Conservation (phyloP, 2,329 filamentous ascomycete species). For the Leptodontidium sp. region DNA sequence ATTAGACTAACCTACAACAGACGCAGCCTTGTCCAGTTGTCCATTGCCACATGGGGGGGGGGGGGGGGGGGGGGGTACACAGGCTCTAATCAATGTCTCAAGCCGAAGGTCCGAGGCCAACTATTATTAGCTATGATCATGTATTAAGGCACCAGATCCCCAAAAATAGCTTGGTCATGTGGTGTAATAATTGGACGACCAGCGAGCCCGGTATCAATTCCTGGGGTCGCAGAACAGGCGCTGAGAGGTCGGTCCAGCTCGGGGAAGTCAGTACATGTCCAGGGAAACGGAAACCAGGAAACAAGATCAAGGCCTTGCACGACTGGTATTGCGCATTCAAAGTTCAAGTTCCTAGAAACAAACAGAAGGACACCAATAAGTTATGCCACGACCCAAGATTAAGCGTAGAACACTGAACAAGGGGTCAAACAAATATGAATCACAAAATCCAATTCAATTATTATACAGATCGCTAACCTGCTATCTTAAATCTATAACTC, state of each 20-base stretch:
- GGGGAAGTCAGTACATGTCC: neutral
- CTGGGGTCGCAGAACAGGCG: neutral
- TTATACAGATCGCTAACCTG: neutral
- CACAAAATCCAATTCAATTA: neutral
- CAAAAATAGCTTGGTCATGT: neutral
- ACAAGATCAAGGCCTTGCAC: neutral
- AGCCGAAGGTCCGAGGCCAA: no score
- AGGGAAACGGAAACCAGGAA: neutral
- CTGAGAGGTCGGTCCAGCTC: neutral
- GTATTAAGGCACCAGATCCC: neutral
- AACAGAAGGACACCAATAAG: neutral
- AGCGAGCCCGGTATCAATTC: neutral
- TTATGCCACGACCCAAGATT: neutral
- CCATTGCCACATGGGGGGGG: no score
- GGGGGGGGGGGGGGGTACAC: no score
- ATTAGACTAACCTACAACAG: no score
- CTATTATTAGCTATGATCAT: no score
- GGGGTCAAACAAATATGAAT: no score
- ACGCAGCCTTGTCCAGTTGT: no score
- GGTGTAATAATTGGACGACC: neutral
- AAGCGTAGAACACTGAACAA: neutral
- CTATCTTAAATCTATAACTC: neutral
- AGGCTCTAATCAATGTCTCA: no score
- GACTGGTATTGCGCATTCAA: neutral
- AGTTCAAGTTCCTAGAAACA: neutral